phyloP scores from a whole-genome alignment of 2,329 filamentous ascomycete species.

The Fusarium falciforme region DNA sequence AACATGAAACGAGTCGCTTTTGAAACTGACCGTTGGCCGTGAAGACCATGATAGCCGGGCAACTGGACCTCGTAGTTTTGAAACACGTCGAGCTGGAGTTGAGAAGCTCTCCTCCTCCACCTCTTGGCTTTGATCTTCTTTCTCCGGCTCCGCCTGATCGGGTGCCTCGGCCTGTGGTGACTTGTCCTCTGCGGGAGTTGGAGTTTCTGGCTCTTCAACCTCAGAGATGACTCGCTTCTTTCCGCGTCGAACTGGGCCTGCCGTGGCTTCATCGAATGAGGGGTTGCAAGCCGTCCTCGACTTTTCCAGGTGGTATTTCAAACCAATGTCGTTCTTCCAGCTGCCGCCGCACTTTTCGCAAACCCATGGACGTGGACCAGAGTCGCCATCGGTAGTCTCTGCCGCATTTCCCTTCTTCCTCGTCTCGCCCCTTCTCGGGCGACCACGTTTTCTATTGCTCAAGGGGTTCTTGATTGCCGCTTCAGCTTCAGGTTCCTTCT shows the following conservation, averaged over 20 bases:
- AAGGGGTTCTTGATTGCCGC: conserved; percentile 7
- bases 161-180: conserved; percentile 1
- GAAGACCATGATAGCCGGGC: conserved; percentile 31
- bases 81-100: conserved; percentile 4
- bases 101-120: background rate
- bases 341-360: conserved; percentile 65
- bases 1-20: conserved; percentile 27
- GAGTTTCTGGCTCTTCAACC: conserved; percentile 8
- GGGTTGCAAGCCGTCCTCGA: conserved; percentile 66
- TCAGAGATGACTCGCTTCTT: conserved; percentile 20
- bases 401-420: conserved; percentile 19
- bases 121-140: conserved; percentile 1
- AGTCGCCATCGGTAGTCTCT: conserved; percentile 18
- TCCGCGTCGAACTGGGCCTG: conserved; percentile 26
- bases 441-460: conserved; percentile 44
- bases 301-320: conserved; percentile 69
- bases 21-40: conserved; percentile 38
- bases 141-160: background rate
- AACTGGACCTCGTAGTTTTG: conserved; percentile 28
- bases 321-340: conserved; percentile 69
- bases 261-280: conserved; percentile 40
- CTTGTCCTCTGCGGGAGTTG: background rate
- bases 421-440: conserved; percentile 28
- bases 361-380: conserved; percentile 50
- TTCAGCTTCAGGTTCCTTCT: background rate